Percentiles rank a stretch among this genome's conserved stretches.
Conservation (phyloP, 1,284 basidiomycete genomes). For the Binderoboletus segoi region DNA sequence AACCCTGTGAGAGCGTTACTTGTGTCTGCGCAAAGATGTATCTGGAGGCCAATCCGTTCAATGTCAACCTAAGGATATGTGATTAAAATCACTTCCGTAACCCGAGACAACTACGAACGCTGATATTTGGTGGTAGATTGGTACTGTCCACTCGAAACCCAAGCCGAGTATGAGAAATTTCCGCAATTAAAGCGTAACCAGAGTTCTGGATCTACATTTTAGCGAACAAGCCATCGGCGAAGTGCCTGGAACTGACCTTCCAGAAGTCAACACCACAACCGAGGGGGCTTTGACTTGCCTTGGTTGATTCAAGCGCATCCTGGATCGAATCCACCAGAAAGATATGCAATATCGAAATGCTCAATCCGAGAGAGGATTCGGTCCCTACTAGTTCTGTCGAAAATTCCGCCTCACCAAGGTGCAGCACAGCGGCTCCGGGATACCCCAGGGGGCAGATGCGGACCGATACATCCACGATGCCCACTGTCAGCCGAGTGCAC, state of each 20-base stretch:
- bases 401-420: slow-evolving; percentile 68
- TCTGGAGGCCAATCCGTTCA: slow-evolving; percentile 47
- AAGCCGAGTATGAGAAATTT: slow-evolving; percentile 54
- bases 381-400: slow-evolving; percentile 73
- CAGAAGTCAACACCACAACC: slow-evolving; percentile 53
- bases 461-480: slow-evolving; percentile 71
- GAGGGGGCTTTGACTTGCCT: slow-evolving; percentile 2
- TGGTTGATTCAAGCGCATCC: slow-evolving; percentile 32
- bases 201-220: slow-evolving; percentile 39
- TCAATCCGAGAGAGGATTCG: slow-evolving; percentile 55
- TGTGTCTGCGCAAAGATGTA: slow-evolving; percentile 74
- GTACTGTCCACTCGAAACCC: slow-evolving; percentile 40
- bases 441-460: slow-evolving; percentile 61
- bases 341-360: slow-evolving; percentile 50
- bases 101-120: slow-evolving; percentile 37
- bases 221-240: slow-evolving; percentile 5
- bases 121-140: slow-evolving; percentile 37
- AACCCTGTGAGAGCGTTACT: slow-evolving; percentile 56
- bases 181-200: slow-evolving; percentile 71
- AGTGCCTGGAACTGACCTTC: slow-evolving; percentile 56
- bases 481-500: slow-evolving; percentile 70
- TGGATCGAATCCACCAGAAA: slow-evolving; percentile 67
- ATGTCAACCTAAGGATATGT: slow-evolving; percentile 45
- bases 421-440: slow-evolving; percentile 65
- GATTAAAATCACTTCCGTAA: neutral